These are phyloP conservation scores for Pseudozyma thailandica DNA, from an alignment of 1,284 basidiomycete species.

Conservation along the genomic window DNA sequence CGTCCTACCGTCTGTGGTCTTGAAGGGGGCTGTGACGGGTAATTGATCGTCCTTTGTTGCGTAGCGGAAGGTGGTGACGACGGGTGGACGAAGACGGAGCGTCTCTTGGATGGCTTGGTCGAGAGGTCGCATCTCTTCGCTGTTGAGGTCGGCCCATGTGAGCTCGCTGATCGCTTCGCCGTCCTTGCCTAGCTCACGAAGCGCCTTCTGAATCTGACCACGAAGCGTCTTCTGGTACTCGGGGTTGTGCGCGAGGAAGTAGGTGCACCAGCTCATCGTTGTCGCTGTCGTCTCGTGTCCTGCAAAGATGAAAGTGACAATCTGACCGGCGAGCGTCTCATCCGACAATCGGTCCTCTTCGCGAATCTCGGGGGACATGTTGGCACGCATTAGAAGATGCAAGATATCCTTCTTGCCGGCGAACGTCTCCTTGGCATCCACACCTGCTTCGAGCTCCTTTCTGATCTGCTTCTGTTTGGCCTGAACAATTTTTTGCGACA, in stretches of 20 bases:
- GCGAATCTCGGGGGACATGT: conserved; percentile 49
- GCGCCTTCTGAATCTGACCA: conserved; percentile 27
- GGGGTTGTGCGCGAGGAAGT: conserved; percentile 50
- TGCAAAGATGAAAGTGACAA: conserved; percentile 62
- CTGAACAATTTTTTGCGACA: conserved; percentile 40
- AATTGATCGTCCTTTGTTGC: conserved; percentile 56
- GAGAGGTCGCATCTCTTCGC: conserved; percentile 53
- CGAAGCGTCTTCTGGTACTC: conserved; percentile 52
- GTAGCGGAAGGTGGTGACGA: conserved; percentile 56
- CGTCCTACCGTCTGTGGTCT: conserved; percentile 54
- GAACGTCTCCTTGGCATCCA: conserved; percentile 45
- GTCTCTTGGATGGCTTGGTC: conserved; percentile 60
- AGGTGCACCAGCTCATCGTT: conserved; percentile 60
- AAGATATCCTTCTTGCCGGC: conserved; percentile 50
- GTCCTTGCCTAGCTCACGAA: conserved; percentile 35
- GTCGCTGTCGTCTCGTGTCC: conserved; percentile 64
- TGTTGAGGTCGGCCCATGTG: conserved; percentile 48
- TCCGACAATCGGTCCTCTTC: conserved; percentile 46
- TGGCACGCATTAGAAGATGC: conserved; percentile 48
- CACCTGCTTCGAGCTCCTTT: conserved; percentile 42
- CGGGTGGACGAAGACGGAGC: conserved; percentile 52
- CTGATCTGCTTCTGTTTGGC: conserved; percentile 43
- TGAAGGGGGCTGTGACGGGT: conserved; percentile 52
- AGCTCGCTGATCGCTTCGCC: conserved; percentile 44
- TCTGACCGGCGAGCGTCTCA: conserved; percentile 52